Conservation (phyloP, 192 early-diverging fungal genomes). For the Linnemannia zychae region DNA sequence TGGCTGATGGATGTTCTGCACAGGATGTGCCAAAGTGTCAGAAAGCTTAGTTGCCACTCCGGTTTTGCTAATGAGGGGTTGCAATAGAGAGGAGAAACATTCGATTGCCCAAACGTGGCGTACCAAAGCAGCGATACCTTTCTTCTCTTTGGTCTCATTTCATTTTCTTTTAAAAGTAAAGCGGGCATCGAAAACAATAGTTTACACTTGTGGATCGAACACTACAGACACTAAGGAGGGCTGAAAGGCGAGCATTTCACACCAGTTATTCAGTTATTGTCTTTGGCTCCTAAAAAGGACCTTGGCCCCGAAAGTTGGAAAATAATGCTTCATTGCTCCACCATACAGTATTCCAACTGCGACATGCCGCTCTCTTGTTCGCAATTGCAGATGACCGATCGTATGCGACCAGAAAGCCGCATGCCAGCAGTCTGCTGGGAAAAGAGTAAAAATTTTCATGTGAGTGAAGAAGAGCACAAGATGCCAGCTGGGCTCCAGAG, state of each 20-base stretch:
- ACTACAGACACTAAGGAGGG: no score
- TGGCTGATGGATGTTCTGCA: neutral
- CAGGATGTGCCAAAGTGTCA: neutral
- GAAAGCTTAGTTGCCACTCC: constrained; percentile 9
- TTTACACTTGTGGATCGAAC: neutral
- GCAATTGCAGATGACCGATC: neutral
- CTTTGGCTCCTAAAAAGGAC: constrained; percentile 22
- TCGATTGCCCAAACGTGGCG: constrained; percentile 27
- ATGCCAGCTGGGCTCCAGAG: neutral
- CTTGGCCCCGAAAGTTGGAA: constrained; percentile 14
- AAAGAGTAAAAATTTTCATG: constrained; percentile 75
- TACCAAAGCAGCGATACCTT: constrained; percentile 20
- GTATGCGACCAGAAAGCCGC: neutral
- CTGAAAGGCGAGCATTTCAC: neutral
- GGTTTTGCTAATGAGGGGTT: neutral
- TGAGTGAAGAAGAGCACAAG: neutral
- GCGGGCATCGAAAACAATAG: constrained; percentile 14
- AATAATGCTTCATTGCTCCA: neutral
- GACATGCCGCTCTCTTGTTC: neutral
- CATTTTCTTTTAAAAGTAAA: neutral
- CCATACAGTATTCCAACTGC: constrained; percentile 2
- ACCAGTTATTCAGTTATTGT: neutral
- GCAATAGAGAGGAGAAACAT: neutral
- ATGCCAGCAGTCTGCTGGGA: neutral
- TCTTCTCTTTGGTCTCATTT: neutral